Base-by-base conservation (phyloP, 108 stramenopile genomes). In the Fragilariopsis cylindrus region DNA sequence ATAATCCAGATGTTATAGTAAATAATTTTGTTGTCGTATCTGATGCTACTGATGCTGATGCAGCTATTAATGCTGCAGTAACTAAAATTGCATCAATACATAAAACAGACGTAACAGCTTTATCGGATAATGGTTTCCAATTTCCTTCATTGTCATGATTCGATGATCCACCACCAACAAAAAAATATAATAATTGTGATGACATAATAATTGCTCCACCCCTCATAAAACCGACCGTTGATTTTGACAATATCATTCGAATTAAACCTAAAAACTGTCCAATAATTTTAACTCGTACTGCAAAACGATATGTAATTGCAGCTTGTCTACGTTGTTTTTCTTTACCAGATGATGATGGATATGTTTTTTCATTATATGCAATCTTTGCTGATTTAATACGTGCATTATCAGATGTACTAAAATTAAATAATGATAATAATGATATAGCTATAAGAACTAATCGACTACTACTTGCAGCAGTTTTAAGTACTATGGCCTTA, bases 251-350 rank as follows among this genome's bases (percentile, higher is more conserved):
- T 30, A 47, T 13, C 71, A 72, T 72, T 47, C 55, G 55, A 4
- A 0, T 4, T 0, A 72, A 42, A n/a, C 71, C 71, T 21, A 63
- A 4, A n/a, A 72, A 41, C 0, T 72, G 71, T 19, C 71, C 71
- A 30, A 60, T 42, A 5, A 72, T 30, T 45, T 72, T 72, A 7
- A 72, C 60, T 5, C 71, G 58, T 0, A 72, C 71, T 15, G 55
- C 71, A 11, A 40, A 58, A 16, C 39, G 16, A 57, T 58, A 72
- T 13, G 71, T 60, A 12, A 56, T 57, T 5, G 71, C 71, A 15
- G 71, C 71, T 42, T 72, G 71, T 15, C 71, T 57, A 39, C 9
- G 15, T 21, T 60, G 71, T 19, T 72, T 72, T 18, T 52, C 71
- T 0, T 44, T 44, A 30, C 71, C 71, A 4, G 71, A 40, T 4